Evolutionary conservation across 805 yeast genomes (phyloP).

Genomic region (Yamadazyma olivae): DNA sequence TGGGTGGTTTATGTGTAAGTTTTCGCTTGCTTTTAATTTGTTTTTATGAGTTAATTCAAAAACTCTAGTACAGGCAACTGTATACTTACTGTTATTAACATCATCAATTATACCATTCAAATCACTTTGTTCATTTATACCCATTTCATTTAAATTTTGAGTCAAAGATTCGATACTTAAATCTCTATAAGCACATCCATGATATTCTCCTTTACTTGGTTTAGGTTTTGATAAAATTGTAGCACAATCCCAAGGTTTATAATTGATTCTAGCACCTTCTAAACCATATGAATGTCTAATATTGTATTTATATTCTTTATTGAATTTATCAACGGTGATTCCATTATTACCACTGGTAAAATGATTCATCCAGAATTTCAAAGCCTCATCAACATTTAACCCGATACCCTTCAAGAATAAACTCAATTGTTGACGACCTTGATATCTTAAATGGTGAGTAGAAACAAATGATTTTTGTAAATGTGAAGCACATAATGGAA

Average conservation of each 20-base stretch:
- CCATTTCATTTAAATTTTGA: conserved; percentile 56
- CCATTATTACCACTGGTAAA: conserved; percentile 53
- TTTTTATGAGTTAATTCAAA: conserved; percentile 67
- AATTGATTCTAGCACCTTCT: conserved; percentile 85
- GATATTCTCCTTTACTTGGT: conserved; percentile 66
- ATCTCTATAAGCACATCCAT: conserved; percentile 93
- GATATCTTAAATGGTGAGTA: conserved; percentile 73
- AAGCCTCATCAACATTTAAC: conserved; percentile 78
- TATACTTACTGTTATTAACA: conserved; percentile 66
- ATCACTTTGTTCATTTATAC: conserved; percentile 55
- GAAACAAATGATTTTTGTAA: conserved; percentile 59
- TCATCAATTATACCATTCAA: conserved; percentile 64
- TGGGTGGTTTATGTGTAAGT: conserved; percentile 75
- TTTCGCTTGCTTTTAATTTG: conserved; percentile 43
- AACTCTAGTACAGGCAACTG: conserved; percentile 85
- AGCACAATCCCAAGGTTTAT: conserved; percentile 82
- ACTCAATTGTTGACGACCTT: conserved; percentile 82
- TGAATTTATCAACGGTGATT: conserved; percentile 64
- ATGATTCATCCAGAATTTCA: conserved; percentile 76
- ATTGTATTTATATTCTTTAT: conserved; percentile 85
- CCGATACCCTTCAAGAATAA: conserved; percentile 90
- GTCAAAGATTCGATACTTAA: conserved; percentile 62
- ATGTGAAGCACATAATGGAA: conserved; percentile 78
- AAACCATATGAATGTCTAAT: conserved; percentile 88
- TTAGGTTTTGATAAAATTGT: conserved; percentile 70